phyloP scores from a whole-genome alignment of 805 yeast species.

The Grigorovia transvaalensis region DNA sequence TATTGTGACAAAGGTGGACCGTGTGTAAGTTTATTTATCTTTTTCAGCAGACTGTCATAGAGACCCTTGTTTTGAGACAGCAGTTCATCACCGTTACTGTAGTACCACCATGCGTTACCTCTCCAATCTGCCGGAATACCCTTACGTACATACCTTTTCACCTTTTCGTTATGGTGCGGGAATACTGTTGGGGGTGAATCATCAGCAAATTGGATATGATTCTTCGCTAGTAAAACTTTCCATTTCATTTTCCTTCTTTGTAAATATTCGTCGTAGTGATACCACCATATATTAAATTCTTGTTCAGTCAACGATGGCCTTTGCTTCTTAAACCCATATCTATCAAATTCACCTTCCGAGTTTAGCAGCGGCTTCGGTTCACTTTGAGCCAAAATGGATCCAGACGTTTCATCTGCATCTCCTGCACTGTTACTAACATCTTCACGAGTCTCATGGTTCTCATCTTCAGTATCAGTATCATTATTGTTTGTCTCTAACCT shows the following conservation, averaged over 20 bases:
- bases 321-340: slow-evolving; percentile 80
- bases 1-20: slow-evolving; percentile 6
- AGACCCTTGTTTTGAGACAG: slow-evolving; percentile 61
- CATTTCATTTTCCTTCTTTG: slow-evolving; percentile 66
- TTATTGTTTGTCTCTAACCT: neutral
- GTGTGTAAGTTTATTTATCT: slow-evolving; percentile 37
- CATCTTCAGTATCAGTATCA: slow-evolving; percentile 1
- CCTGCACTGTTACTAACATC: neutral
- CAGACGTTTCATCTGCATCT: neutral
- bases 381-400: neutral
- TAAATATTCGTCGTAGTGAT: slow-evolving; percentile 51
- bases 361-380: neutral
- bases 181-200: slow-evolving; percentile 59
- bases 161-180: slow-evolving; percentile 69
- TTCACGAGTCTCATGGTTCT: slow-evolving; percentile 3
- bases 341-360: slow-evolving; percentile 37
- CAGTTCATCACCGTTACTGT: slow-evolving; percentile 74
- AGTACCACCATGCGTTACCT: slow-evolving; percentile 94
- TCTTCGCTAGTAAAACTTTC: slow-evolving; percentile 53
- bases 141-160: slow-evolving; percentile 72
- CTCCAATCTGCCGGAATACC: slow-evolving; percentile 98
- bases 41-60: slow-evolving; percentile 56
- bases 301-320: slow-evolving; percentile 40
- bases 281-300: slow-evolving; percentile 71
- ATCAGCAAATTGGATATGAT: slow-evolving; percentile 45